Conservation (phyloP, 23 red algal species). For the Chondrus crispus region DNA sequence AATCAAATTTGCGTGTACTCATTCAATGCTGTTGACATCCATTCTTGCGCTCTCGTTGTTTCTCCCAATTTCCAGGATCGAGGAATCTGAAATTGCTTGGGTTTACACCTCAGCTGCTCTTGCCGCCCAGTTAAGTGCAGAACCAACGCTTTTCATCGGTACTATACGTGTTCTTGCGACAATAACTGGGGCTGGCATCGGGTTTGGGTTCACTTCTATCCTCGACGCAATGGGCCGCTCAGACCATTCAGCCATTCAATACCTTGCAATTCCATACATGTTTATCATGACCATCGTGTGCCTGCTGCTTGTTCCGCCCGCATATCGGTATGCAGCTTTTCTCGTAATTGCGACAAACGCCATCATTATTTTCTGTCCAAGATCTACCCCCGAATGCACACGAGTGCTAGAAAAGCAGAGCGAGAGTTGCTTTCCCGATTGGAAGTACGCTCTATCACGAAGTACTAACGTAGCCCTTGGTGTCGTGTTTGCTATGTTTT, state of each 20-base stretch:
- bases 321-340: constrained; percentile 59
- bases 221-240: constrained; percentile 20
- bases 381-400: constrained; percentile 35
- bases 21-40: constrained; percentile 31
- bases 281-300: background rate
- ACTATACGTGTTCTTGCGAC: constrained; percentile 51
- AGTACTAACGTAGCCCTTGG: constrained; percentile 48
- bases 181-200: constrained; percentile 26
- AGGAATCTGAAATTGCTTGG: constrained; percentile 64
- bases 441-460: constrained; percentile 43
- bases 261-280: constrained; percentile 50
- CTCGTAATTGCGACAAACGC: constrained; percentile 67
- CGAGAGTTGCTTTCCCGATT: constrained; percentile 38
- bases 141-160: constrained; percentile 68
- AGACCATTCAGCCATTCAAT: background rate
- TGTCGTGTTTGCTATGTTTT: constrained; percentile 56
- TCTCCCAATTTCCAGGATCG: constrained; percentile 1
- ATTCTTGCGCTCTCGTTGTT: constrained; percentile 58
- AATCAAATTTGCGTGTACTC: constrained; percentile 38
- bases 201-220: constrained; percentile 42
- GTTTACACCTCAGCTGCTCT: constrained; percentile 56
- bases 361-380: constrained; percentile 51
- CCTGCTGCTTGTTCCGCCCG: constrained; percentile 30
- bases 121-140: constrained; percentile 64
- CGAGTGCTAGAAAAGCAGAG: background rate